Base-by-base conservation (phyloP, 1,284 basidiomycete species). In the Ceraceosorus guamensis region DNA sequence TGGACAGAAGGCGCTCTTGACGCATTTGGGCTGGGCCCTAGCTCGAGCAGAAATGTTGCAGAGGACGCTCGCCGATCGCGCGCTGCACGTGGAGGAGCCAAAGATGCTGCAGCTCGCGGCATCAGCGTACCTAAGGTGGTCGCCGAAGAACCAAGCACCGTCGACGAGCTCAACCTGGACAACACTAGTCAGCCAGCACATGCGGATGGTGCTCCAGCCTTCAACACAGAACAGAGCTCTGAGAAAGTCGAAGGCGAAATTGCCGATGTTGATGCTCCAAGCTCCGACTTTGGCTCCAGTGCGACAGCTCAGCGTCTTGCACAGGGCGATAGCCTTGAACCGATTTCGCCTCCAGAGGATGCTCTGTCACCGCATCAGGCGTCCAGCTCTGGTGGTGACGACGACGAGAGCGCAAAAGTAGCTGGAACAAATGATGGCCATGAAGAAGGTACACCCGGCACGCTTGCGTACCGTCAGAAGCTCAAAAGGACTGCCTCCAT, bases 1-100 rank as follows among this genome's bases (percentile, higher is more conserved):
- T 72, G 70, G 70, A 66, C 70, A n/a, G 70, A 70, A 30, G 70
- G 70, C 4, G 70, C 70, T 6, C 57, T 71, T 34, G 70, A 71
- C 34, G 65, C 66, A 24, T 70, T 71, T 44, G 70, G 70, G 18
- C 60, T 70, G 10, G 70, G 70, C 3, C 68, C 60, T 44, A 67
- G 65, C 46, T 65, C 61, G 44, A 60, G 60, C 49, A 56, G 65
- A 45, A 72, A 72, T 43, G 70, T 72, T 6, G 66, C 65, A 1
- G 57, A 70, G 44, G 70, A 64, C 34, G 70, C 65, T 30, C 60
- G 66, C 8, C 57, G 60, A 34, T 68, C 65, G 47, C 58, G 65
- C 5, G 39, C 39, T 41, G 39, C 39, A 16, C 39, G 39, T 41
- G 56, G 66, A 18, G 32, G 63, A 57, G 47, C 45, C 52, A 30